Percentiles rank a stretch among this genome's conserved stretches.
Evolutionary conservation across 148 eudicot species (phyloP).

Genomic region (Camellia sinensis): DNA sequence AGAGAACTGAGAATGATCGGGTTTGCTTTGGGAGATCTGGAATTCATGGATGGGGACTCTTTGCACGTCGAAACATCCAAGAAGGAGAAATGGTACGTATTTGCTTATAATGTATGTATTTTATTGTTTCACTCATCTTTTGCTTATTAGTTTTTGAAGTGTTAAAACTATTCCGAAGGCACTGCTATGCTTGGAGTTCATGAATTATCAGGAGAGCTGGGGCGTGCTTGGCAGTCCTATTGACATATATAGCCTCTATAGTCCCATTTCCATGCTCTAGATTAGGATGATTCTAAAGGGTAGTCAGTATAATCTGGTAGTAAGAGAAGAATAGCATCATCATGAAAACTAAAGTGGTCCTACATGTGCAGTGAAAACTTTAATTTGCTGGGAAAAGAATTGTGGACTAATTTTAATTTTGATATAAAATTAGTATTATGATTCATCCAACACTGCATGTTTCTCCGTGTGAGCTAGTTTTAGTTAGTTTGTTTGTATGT

Average conservation of each 20-base stretch:
- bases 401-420: neutral
- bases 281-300: neutral
- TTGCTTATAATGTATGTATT: neutral
- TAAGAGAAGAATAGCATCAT: too few species aligned
- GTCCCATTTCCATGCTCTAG: neutral
- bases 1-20: conserved; percentile 88
- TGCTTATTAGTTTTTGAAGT: neutral
- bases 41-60: conserved; percentile 98
- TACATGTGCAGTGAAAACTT: neutral
- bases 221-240: conserved; percentile 7
- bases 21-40: conserved; percentile 99
- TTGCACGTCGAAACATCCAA: conserved; percentile 83
- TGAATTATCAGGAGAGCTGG: neutral
- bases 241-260: neutral
- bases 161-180: conserved; percentile 2
- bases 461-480: conserved; percentile 1
- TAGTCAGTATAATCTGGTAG: neutral
- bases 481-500: too few species aligned
- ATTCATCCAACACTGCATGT: neutral
- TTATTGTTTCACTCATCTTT: neutral
- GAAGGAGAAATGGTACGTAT: conserved; percentile 94
- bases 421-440: neutral
- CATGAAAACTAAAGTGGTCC: neutral
- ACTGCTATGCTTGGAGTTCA: neutral
- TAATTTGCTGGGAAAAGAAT: neutral